Conservation (phyloP, 2,329 filamentous ascomycete genomes). For the Colletotrichum scovillei region DNA sequence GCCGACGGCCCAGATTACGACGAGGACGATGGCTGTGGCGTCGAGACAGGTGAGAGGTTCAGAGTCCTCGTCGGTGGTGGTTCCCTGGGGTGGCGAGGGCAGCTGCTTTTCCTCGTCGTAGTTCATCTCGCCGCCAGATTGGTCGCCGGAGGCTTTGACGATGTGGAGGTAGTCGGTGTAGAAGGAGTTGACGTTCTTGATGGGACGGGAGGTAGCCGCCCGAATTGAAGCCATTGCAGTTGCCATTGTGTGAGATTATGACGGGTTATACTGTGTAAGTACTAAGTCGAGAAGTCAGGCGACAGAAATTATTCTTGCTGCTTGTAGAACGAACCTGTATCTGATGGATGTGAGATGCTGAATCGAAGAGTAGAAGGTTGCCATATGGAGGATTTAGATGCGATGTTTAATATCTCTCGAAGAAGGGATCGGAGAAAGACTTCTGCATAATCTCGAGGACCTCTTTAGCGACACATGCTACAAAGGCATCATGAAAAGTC, state of each 20-base stretch:
- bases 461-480: background rate
- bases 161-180: background rate
- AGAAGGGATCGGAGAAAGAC: background rate
- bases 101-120: background rate
- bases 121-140: background rate
- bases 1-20: no score
- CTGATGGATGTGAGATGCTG: background rate
- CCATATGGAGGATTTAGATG: background rate
- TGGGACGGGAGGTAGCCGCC: background rate
- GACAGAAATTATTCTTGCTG: background rate
- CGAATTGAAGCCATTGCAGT: background rate
- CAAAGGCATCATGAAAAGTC: background rate
- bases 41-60: no score
- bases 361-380: background rate
- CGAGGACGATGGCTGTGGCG: no score
- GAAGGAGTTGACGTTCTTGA: background rate
- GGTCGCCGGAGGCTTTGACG: background rate
- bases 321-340: background rate
- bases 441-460: background rate
- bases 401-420: background rate
- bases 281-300: background rate
- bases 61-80: background rate
- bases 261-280: background rate
- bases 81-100: no score
- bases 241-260: background rate